These are phyloP conservation scores for Ceratocystis smalleyi DNA, from an alignment of 2,329 filamentous ascomycete species.

Conservation along the genomic window DNA sequence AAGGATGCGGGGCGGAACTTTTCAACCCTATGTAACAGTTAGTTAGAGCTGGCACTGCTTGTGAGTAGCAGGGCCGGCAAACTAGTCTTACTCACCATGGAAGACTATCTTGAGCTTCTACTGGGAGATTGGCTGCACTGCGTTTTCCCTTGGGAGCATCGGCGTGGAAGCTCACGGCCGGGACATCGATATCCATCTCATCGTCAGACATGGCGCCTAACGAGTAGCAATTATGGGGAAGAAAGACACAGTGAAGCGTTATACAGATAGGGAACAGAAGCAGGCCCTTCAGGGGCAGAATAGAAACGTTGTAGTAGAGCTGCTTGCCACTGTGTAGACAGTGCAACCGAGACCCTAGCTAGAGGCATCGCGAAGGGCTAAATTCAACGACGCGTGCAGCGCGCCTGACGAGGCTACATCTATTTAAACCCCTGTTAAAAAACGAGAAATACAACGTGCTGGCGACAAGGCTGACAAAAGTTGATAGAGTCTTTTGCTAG, in stretches of 20 bases:
- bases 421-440: slow-evolving; percentile 2
- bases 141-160: slow-evolving; percentile 76
- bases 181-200: slow-evolving; percentile 45
- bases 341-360: background rate
- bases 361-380: background rate
- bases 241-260: too few species aligned
- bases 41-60: background rate
- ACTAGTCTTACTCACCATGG: slow-evolving; percentile 53
- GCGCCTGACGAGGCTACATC: slow-evolving; percentile 3
- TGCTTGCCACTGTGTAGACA: background rate
- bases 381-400: slow-evolving; percentile 6
- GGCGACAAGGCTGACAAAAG: background rate
- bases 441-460: background rate
- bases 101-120: slow-evolving; percentile 83
- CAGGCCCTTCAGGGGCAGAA: background rate
- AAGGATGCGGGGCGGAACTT: slow-evolving; percentile 87
- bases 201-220: slow-evolving; percentile 40
- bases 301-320: background rate
- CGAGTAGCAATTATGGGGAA: background rate
- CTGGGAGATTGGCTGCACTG: slow-evolving; percentile 78
- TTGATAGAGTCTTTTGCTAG: background rate
- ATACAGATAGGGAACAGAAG: background rate
- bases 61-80: background rate
- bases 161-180: slow-evolving; percentile 50
- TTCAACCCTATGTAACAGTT: slow-evolving; percentile 54